Base-by-base conservation (phyloP, 1,284 basidiomycete genomes). In the Ceratobasidium sp. region DNA sequence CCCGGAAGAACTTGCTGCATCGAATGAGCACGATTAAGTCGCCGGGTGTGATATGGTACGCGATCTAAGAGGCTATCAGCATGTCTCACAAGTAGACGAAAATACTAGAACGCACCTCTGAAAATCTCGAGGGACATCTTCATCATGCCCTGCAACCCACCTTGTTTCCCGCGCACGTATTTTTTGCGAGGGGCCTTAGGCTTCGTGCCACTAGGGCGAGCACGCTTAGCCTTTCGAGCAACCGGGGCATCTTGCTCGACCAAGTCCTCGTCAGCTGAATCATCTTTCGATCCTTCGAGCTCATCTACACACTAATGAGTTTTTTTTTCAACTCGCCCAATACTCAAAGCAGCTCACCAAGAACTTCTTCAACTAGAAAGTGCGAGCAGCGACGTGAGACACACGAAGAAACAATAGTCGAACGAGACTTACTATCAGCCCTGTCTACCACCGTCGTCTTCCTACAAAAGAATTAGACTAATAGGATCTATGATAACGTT, bases 91-190 rank as follows among this genome's bases (percentile, higher is more conserved):
- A 14, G 29, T 22, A 47, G 44, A 31, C 4, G n/a, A 27, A 27
- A 15, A 17, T 15, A 24, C 1, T n/a, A 64, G 4, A 24, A 62
- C 27, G 29, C 36, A 53, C 64, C 64, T 66, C 48, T 53, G 33
- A 66, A 66, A n/a, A 66, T 48, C 31, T 66, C 64, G 14, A 53
- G 15, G 4, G 64, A 48, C 47, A 66, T 53, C 15, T 36, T 66
- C 64, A 66, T 66, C 8, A 66, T 53, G 19, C 47, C 50, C 31
- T 66, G 47, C 50, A 66, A 53, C 11, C 64, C 48, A 51, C 64
- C 64, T 36, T 50, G 64, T n/a, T 31, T 41, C 22, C 47, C 64
- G 2, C 50, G 47, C 2, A 63, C 44, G 44, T 47, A 47, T 24
- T 63, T 63, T 24, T 44, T 63, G 33, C 36, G 33, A 3, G 51